phyloP scores from a whole-genome alignment of 345 rosid species.

The Aquilaria malaccensis region DNA sequence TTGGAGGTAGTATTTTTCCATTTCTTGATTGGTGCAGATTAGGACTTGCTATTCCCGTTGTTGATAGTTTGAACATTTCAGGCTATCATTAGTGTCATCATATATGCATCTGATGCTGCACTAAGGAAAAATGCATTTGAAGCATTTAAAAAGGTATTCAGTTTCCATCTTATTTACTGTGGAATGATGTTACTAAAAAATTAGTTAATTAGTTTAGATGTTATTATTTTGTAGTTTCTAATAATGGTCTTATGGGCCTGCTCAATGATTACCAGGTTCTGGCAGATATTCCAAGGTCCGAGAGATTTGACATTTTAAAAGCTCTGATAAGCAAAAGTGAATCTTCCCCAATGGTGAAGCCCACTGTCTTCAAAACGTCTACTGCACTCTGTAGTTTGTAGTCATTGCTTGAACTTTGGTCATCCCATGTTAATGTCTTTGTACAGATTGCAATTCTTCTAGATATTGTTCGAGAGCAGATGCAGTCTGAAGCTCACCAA shows the following conservation, averaged over 20 bases:
- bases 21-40: conserved; percentile 10
- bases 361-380: background rate
- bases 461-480: conserved; percentile 56
- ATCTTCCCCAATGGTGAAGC: conserved; percentile 82
- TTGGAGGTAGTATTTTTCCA: conserved; percentile 47
- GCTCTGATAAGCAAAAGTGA: conserved; percentile 47
- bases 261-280: conserved; percentile 44
- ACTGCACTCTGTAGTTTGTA: conserved; percentile 3
- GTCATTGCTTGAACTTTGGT: conserved; percentile 1
- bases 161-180: background rate
- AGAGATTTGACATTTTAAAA: conserved; percentile 50
- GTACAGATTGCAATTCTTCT: conserved; percentile 71
- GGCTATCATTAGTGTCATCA: conserved; percentile 50
- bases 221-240: background rate
- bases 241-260: background rate
- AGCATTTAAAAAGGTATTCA: conserved; percentile 60
- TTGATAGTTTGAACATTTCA: conserved; percentile 22
- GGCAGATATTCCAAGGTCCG: conserved; percentile 62
- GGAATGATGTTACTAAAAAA: conserved; percentile 2
- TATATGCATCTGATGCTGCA: conserved; percentile 43
- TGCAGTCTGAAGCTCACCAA: conserved; percentile 30
- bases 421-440: conserved; percentile 11
- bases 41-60: conserved; percentile 12
- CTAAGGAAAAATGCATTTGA: conserved; percentile 67
- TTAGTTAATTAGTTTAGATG: background rate